These are phyloP conservation scores for Termitomyces eurrhizus DNA, from an alignment of 768 basidiomycete species.

Conservation along the genomic window DNA sequence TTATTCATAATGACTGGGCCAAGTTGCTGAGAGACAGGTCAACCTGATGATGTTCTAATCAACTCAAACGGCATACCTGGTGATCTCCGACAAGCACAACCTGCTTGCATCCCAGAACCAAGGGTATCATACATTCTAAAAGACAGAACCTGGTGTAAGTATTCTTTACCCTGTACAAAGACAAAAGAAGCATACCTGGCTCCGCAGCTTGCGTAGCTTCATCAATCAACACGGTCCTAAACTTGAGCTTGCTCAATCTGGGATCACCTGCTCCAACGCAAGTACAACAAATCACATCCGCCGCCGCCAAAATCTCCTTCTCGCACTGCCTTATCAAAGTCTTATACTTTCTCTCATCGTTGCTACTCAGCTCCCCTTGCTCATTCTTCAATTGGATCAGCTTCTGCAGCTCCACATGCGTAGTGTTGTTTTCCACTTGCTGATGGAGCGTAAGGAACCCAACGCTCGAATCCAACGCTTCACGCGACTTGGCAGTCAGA, in stretches of 20 bases:
- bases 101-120: conserved; percentile 97
- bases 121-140: conserved; percentile 97
- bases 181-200: conserved; percentile 57
- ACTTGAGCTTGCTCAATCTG: conserved; percentile 93
- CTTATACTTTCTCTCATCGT: conserved; percentile 98
- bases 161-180: background rate
- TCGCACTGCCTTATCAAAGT: conserved; percentile 92
- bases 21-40: conserved; percentile 61
- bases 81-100: conserved; percentile 98
- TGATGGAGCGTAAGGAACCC: conserved; percentile 93
- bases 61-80: conserved; percentile 33
- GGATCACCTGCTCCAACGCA: conserved; percentile 98
- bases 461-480: conserved; percentile 95
- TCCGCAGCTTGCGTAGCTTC: conserved; percentile 99
- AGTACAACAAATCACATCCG: conserved; percentile 98
- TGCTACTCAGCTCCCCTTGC: conserved; percentile 94
- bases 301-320: conserved; percentile 92
- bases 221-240: conserved; percentile 96
- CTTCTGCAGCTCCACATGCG: conserved; percentile 96
- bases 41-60: background rate
- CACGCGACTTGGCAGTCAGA: conserved; percentile 95
- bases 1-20: conserved; percentile 99
- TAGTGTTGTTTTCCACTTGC: conserved; percentile 95
- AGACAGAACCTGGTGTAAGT: conserved; percentile 13
- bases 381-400: conserved; percentile 97